Evolutionary conservation across 2,329 filamentous ascomycete genomes (phyloP).

Genomic region (Mycosphaerella sp.): DNA sequence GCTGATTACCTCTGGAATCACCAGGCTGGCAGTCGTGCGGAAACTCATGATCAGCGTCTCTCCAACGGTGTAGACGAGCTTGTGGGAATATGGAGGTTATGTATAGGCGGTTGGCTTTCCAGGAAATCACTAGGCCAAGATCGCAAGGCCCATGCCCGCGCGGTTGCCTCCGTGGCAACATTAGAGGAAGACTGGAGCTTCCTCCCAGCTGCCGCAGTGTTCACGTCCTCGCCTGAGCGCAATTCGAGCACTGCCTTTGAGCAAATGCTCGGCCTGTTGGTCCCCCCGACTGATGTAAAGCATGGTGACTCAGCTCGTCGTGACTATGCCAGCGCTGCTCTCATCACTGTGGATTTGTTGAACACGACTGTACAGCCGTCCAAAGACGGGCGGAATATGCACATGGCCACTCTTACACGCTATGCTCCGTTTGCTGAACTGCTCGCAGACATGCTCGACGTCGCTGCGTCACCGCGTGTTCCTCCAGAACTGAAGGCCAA

Average conservation of each 20-base stretch:
- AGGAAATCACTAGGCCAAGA: constrained; percentile 2
- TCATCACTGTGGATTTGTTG: constrained; percentile 22
- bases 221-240: constrained; percentile 6
- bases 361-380: not conserved
- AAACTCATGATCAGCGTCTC: not conserved
- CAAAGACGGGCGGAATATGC: not conserved
- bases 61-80: constrained; percentile 10
- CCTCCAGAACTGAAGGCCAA: not conserved
- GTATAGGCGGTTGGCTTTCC: constrained; percentile 9
- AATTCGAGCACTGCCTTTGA: constrained; percentile 12
- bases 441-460: not conserved
- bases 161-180: constrained; percentile 1
- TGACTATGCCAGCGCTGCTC: constrained; percentile 22
- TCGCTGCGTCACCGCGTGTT: not conserved
- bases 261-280: constrained; percentile 16
- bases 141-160: not conserved
- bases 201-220: constrained; percentile 15
- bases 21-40: not conserved
- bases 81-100: constrained; percentile 18
- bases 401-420: not conserved
- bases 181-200: constrained; percentile 18
- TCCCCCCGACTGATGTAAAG: constrained; percentile 4
- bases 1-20: constrained; percentile 8
- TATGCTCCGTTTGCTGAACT: constrained; percentile 3
- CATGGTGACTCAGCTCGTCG: constrained; percentile 2